Percentiles rank a stretch among this genome's conserved stretches.
These are phyloP conservation scores for Colletotrichum graminicola DNA, from an alignment of 2,329 filamentous ascomycete species.

Conservation along the genomic window DNA sequence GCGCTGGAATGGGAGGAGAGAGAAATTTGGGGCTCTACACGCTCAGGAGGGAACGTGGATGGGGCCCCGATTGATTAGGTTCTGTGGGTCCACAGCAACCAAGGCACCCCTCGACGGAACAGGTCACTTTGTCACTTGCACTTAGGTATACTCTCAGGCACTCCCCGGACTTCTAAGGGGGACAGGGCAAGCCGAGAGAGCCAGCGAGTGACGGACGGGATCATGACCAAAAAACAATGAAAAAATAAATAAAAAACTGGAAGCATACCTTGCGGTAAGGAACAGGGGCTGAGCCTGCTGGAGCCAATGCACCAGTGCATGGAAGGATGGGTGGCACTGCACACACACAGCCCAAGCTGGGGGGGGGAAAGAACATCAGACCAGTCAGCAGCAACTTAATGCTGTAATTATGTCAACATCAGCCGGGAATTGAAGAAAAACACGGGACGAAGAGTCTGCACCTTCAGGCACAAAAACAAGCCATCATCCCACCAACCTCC, in stretches of 20 bases:
- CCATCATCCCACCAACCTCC: neutral
- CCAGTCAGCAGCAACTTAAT: slow-evolving; percentile 17
- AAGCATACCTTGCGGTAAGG: slow-evolving; percentile 13
- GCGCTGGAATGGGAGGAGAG: slow-evolving; percentile 34
- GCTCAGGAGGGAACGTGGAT: slow-evolving; percentile 35
- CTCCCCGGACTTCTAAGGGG: slow-evolving; percentile 1
- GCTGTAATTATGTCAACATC: slow-evolving; percentile 6
- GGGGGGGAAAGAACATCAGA: slow-evolving; percentile 3
- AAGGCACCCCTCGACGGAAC: slow-evolving; percentile 27
- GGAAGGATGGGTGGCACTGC: slow-evolving; percentile 24
- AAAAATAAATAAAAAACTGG: neutral
- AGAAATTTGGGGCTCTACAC: slow-evolving; percentile 32
- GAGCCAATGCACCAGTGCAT: slow-evolving; percentile 26
- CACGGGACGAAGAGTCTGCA: slow-evolving; percentile 3
- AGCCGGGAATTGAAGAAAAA: slow-evolving; percentile 18
- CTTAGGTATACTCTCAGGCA: neutral
- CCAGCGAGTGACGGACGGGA: slow-evolving; percentile 14
- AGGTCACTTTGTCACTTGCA: slow-evolving; percentile 14
- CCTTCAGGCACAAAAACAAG: slow-evolving; percentile 7
- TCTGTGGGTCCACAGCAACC: slow-evolving; percentile 39
- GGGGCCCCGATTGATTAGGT: slow-evolving; percentile 39
- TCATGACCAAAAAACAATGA: slow-evolving; percentile 17
- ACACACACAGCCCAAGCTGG: slow-evolving; percentile 24
- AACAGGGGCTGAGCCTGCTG: slow-evolving; percentile 37
- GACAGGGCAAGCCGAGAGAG: neutral